These are phyloP conservation scores for Chlorella variabilis DNA, from an alignment of 163 green algal species.

Conservation along the genomic window DNA sequence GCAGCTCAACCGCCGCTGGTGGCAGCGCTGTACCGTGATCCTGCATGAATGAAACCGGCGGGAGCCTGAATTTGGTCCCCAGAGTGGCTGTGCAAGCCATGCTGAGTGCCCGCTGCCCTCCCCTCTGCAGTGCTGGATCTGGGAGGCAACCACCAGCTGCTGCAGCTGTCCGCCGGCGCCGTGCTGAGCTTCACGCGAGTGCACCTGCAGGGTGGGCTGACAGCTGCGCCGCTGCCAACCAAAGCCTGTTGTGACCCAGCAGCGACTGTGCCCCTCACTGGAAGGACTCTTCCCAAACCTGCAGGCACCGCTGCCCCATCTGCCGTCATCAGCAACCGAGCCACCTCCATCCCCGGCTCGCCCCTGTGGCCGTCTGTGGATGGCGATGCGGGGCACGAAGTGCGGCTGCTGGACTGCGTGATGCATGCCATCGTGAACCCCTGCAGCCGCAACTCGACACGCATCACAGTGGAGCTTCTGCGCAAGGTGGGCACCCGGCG, in stretches of 20 bases:
- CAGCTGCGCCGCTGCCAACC: no score
- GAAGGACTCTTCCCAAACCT: no score
- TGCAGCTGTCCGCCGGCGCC: not conserved
- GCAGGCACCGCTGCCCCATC: conserved; percentile 8
- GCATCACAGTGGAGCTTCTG: conserved; percentile 4
- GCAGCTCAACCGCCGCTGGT: no score
- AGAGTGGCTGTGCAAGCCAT: no score
- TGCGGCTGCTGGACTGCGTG: not conserved
- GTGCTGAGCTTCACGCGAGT: not conserved
- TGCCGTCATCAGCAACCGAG: not conserved
- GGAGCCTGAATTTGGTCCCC: no score
- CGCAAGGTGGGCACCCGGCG: not conserved
- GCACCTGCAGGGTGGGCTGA: conserved; percentile 10
- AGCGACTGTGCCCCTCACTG: not conserved
- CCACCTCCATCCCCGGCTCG: not conserved
- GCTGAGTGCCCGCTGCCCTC: no score
- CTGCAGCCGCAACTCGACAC: not conserved
- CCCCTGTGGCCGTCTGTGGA: conserved; percentile 19
- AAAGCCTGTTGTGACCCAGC: not conserved
- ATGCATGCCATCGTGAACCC: not conserved
- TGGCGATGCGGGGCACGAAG: not conserved
- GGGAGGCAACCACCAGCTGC: not conserved
- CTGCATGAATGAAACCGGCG: no score
- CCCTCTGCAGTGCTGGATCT: conserved; percentile 21
- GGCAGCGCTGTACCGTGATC: no score